Conservation (phyloP, 306 rosid genomes). For the Castanea crenata region DNA sequence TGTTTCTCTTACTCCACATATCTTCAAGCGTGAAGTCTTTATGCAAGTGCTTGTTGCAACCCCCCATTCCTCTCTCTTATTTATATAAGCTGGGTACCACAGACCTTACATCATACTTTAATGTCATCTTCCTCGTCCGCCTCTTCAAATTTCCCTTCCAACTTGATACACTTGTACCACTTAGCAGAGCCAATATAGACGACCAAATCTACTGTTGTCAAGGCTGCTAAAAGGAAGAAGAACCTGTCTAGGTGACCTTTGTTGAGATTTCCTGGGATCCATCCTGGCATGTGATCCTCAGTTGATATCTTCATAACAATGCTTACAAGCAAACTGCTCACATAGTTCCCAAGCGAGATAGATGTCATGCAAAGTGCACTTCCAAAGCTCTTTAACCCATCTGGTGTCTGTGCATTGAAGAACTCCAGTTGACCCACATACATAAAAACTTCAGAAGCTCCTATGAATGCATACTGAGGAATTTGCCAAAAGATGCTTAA, state of each 20-base stretch:
- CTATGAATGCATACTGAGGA: slow-evolving; percentile 89
- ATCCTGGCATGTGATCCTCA: slow-evolving; percentile 86
- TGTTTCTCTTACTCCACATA: slow-evolving; percentile 31
- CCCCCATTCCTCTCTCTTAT: slow-evolving; percentile 56
- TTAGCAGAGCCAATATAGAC: slow-evolving; percentile 74
- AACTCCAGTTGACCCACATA: slow-evolving; percentile 96
- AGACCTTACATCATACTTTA: slow-evolving; percentile 43
- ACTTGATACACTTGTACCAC: slow-evolving; percentile 88
- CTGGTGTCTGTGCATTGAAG: slow-evolving; percentile 97
- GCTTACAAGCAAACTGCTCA: slow-evolving; percentile 84
- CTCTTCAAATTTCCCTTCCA: slow-evolving; percentile 57
- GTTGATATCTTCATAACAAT: slow-evolving; percentile 96
- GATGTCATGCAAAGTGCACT: slow-evolving; percentile 99
- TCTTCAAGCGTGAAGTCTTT: slow-evolving; percentile 26
- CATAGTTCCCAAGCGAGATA: slow-evolving; percentile 93
- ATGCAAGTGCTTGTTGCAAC: slow-evolving; percentile 28
- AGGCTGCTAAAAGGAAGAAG: slow-evolving; percentile 87
- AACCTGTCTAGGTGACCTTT: slow-evolving; percentile 91
- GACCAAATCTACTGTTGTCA: slow-evolving; percentile 72
- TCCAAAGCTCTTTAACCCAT: slow-evolving; percentile 94
- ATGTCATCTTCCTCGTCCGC: slow-evolving; percentile 33
- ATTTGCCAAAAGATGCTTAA: slow-evolving; percentile 95
- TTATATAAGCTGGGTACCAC: slow-evolving; percentile 35
- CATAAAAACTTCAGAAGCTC: slow-evolving; percentile 99
- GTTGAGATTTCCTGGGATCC: slow-evolving; percentile 99